Evolutionary conservation across 106 monocot species (phyloP).

Genomic region (Iris macrosiphon): DNA sequence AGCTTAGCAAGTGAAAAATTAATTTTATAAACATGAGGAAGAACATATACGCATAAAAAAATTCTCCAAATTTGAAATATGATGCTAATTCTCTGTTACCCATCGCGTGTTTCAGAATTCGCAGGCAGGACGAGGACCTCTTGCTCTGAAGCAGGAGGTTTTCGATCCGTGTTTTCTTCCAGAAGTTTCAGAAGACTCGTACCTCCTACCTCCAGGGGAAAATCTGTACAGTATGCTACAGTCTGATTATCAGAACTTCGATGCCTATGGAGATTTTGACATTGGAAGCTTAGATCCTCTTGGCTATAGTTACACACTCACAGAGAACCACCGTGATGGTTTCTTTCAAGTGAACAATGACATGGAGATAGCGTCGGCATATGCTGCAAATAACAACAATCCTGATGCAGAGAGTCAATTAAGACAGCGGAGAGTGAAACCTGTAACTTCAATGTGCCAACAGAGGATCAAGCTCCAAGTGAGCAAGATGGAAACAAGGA

Average conservation of each 20-base stretch:
- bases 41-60: too few species aligned
- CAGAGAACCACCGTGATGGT: neutral
- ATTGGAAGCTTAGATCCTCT: neutral
- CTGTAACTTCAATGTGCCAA: neutral
- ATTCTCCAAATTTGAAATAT: too few species aligned
- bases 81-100: too few species aligned
- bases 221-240: conserved; percentile 17
- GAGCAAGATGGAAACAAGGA: conserved; percentile 48
- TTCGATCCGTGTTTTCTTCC: conserved; percentile 10
- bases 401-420: conserved; percentile 34
- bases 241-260: neutral
- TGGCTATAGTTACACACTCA: neutral
- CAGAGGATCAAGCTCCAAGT: conserved; percentile 25
- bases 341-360: neutral
- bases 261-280: neutral
- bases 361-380: neutral
- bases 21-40: too few species aligned
- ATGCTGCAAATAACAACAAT: neutral
- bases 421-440: conserved; percentile 9
- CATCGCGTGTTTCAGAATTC: conserved; percentile 8
- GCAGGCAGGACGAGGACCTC: conserved; percentile 14
- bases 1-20: too few species aligned
- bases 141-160: conserved; percentile 26
- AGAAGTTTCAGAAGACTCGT: conserved; percentile 13
- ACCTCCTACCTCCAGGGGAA: conserved; percentile 17